phyloP scores from a whole-genome alignment of 1,139 yeast genomes.

The Wickerhamomyces sp. region DNA sequence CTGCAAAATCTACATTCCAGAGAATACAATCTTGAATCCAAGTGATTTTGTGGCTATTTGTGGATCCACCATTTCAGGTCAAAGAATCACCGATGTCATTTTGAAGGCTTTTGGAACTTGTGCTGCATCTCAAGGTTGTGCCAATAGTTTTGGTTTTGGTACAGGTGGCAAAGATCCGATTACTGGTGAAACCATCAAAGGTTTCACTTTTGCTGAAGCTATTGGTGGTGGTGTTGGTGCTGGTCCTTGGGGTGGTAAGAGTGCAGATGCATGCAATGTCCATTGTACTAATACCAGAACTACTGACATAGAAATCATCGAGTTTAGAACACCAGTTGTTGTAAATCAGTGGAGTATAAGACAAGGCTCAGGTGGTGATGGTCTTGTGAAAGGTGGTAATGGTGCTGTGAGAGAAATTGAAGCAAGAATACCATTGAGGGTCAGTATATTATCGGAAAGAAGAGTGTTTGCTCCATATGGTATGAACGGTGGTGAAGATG shows the following conservation, averaged over 20 bases:
- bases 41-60: slow-evolving; percentile 40
- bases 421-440: slow-evolving; percentile 26
- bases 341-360: slow-evolving; percentile 30
- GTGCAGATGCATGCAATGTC: slow-evolving; percentile 29
- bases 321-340: slow-evolving; percentile 33
- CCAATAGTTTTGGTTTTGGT: slow-evolving; percentile 42
- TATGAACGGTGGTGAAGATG: slow-evolving; percentile 26
- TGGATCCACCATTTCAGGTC: slow-evolving; percentile 45
- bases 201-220: slow-evolving; percentile 44
- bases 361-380: slow-evolving; percentile 33
- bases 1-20: slow-evolving; percentile 34
- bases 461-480: slow-evolving; percentile 29
- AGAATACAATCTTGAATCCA: slow-evolving; percentile 35
- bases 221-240: slow-evolving; percentile 44
- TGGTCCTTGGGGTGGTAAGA: slow-evolving; percentile 25
- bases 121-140: slow-evolving; percentile 40
- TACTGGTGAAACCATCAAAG: slow-evolving; percentile 31
- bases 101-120: slow-evolving; percentile 38
- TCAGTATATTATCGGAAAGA: slow-evolving; percentile 27
- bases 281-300: slow-evolving; percentile 38
- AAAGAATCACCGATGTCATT: slow-evolving; percentile 37
- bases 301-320: slow-evolving; percentile 38
- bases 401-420: slow-evolving; percentile 30
- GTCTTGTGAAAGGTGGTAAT: slow-evolving; percentile 35
- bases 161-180: slow-evolving; percentile 31